Evolutionary conservation across 208 protist species (phyloP), one percentile per base, ranked within the genome.

Genomic region (Leptomonas seymouri): DNA sequence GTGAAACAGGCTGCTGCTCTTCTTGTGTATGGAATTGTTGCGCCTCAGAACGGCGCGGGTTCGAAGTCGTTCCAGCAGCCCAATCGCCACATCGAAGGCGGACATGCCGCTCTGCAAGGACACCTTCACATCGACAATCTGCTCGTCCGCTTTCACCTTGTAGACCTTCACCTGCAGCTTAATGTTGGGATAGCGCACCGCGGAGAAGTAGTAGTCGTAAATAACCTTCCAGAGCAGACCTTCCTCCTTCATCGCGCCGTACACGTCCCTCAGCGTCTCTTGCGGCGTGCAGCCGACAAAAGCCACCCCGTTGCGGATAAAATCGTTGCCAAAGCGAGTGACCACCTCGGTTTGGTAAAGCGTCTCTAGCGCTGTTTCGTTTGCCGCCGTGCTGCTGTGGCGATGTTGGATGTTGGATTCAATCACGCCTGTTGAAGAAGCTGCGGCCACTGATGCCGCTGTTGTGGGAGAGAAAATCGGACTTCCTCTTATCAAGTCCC

Each of bases 91-190:
- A 28, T 91, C 86, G 46, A 70, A 87, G 18, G 71, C 84, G 1
- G 57, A 46, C 90, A 93, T 95, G 15, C 90, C 90, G 54, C 85
- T 88, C 71, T 93, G 86, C 31, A 65, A 67, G 3, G 84, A 91
- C 23, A 93, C 76, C 62, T 87, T 90, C 55, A 93, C 82, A 75
- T 95, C 86, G 4, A 95, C 86, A 30, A 95, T 30, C 46, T 93
- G 85, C 67, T 86, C 83, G 25, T 81, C 65, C 28, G 71, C 46
- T 39, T 50, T 82, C 4, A 89, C 64, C 72, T 88, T 88, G 77
- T 90, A 95, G 30, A 95, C 71, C 72, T 84, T 95, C 42, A 95
- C 76, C 66, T 95, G 90, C 23, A 95, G 73, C 60, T 93, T 95
- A 28, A 93, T 79, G 53, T 83, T 82, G 23, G 90, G 90, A 61